These are phyloP conservation scores for Aurantiochytrium sp. DNA, from an alignment of 108 stramenopile genomes.

Conservation along the genomic window DNA sequence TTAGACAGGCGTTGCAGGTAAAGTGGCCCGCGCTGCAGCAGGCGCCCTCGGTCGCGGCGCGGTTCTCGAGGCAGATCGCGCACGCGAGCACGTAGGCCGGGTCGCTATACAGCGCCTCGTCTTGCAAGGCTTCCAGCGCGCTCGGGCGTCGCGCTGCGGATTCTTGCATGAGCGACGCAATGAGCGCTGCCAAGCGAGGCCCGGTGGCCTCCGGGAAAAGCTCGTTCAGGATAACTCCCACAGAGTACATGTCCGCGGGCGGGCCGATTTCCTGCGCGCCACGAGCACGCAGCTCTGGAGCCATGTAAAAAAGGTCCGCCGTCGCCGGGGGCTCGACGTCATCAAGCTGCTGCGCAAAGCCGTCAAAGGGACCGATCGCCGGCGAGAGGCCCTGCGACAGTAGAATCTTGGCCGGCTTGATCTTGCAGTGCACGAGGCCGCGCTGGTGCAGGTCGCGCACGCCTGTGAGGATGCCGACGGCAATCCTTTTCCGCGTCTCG, in stretches of 20 bases:
- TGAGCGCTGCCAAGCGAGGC: no score
- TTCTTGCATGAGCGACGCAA: no score
- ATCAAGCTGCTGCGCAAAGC: neutral
- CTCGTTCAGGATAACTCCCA: neutral
- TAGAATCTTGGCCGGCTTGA: slow-evolving; percentile 40
- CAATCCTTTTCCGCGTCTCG: slow-evolving; percentile 26
- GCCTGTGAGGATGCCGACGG: slow-evolving; percentile 53
- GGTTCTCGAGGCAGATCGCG: neutral
- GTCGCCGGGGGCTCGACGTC: neutral
- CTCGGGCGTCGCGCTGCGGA: neutral
- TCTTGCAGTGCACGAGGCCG: slow-evolving; percentile 34
- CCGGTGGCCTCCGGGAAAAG: neutral
- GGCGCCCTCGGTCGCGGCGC: neutral
- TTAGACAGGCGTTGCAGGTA: neutral
- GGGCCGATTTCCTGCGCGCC: neutral
- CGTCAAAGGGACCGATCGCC: neutral
- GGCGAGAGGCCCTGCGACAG: neutral
- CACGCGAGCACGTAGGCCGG: neutral
- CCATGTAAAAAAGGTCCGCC: neutral
- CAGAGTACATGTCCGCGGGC: neutral
- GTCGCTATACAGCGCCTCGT: neutral
- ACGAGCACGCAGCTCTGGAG: neutral
- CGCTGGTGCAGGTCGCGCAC: slow-evolving; percentile 48
- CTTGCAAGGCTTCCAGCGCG: neutral
- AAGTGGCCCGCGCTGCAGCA: neutral